Base-by-base conservation (phyloP, 2,329 filamentous ascomycete genomes). In the Ophiobolus disseminans region DNA sequence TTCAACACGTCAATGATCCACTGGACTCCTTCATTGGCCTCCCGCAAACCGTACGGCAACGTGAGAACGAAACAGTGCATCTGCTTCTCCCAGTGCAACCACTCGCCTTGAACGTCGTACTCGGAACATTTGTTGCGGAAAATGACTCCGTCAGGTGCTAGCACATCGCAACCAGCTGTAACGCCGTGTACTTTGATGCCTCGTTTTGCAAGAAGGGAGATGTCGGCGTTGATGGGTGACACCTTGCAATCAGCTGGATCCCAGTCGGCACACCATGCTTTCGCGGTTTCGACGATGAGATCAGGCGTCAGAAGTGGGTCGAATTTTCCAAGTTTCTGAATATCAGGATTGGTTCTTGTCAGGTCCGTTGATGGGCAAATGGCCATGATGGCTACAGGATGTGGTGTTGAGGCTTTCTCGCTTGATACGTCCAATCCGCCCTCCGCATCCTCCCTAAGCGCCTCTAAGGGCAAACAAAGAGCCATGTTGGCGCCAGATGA, bases 31-130 rank as follows among this genome's bases (percentile, higher is more conserved):
- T 79, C 67, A 22, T 69, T 74, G 2, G 78, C 75, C 55, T 84
- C 82, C 4, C 61, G 67, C 20, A 84, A 28, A 0, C 75, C 74
- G 53, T 80, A 83, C 2, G 72, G 68, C 36, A 76, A 78, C 1
- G 79, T 76, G 26, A 85, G 63, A 1, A 80, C 75, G 42, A 84
- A 85, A 50, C 80, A 83, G 63, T 86, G 83, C 80, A 86, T 85
- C 67, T 84, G 80, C 14, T 78, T 78, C 14, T 82, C 76, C 82
- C 83, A 86, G 8, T 82, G 72, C 31, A 86, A 55, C 83, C 83
- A 85, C 45, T 80, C 72, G 0, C 83, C 83, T 1, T 65, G 39
- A 0, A 85, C 74, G 0, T 65, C 62, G 13, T 68, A 60, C 34
- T 76, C 62, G 21, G 71, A 69, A 5, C 77, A 79, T 44, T 73